These are phyloP conservation scores for Meira miltonrushii DNA, from an alignment of 1,284 basidiomycete genomes.

Conservation along the genomic window DNA sequence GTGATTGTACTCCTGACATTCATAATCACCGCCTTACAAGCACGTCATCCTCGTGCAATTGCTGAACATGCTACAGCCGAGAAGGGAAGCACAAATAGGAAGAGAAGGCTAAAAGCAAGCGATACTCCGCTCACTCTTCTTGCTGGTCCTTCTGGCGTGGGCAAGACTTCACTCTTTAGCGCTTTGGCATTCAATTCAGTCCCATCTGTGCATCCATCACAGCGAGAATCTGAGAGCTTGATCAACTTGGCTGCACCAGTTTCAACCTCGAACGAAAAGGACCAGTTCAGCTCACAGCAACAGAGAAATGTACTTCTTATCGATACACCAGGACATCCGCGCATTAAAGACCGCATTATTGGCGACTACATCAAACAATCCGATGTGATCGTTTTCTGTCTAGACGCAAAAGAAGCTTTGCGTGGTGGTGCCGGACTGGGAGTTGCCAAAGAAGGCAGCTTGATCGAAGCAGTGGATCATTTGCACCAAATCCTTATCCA, in stretches of 20 bases:
- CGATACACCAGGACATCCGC: slow-evolving; percentile 44
- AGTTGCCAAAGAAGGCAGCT: slow-evolving; percentile 18
- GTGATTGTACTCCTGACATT: slow-evolving; percentile 21
- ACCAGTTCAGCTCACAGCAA: no score
- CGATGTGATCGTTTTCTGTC: slow-evolving; percentile 44
- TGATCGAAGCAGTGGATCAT: slow-evolving; percentile 38
- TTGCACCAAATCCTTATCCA: slow-evolving; percentile 25
- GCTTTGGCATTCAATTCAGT: slow-evolving; percentile 34
- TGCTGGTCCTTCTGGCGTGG: slow-evolving; percentile 33
- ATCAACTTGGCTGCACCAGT: slow-evolving; percentile 12
- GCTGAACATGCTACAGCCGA: slow-evolving; percentile 7
- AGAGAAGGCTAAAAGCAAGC: slow-evolving; percentile 17
- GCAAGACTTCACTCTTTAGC: slow-evolving; percentile 45
- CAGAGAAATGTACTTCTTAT: slow-evolving; percentile 25
- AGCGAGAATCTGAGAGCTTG: slow-evolving; percentile 23
- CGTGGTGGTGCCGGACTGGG: slow-evolving; percentile 18
- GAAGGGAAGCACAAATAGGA: not conserved
- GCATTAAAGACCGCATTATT: slow-evolving; percentile 29
- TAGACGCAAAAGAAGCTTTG: slow-evolving; percentile 43
- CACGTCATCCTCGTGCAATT: not conserved
- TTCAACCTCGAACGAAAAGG: slow-evolving; percentile 5
- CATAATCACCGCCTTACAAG: not conserved
- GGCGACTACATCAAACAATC: slow-evolving; percentile 28
- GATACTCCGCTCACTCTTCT: slow-evolving; percentile 32
- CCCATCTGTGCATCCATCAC: slow-evolving; percentile 35